Base-by-base conservation (phyloP, 441 rosid species). In the Caryocar brasiliense region DNA sequence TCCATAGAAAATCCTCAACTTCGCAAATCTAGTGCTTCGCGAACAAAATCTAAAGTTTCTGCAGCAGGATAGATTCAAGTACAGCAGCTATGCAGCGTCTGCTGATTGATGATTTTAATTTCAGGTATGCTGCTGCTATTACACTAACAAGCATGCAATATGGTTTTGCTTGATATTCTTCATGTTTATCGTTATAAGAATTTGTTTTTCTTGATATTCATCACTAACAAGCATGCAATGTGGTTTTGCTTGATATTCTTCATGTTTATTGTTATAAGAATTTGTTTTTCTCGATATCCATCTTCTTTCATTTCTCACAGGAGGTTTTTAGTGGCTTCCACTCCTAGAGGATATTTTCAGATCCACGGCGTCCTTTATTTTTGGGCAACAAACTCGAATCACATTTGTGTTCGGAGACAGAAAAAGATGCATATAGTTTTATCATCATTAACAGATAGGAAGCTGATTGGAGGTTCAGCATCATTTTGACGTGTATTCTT, bases 1-100 rank as follows among this genome's bases (percentile, higher is more conserved):
- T 88, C 97, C 0, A 85, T 92, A 39, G 95, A 92, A 66, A 88
- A 80, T 68, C 70, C 84, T 59, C 98, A 80, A 59, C 83, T 64
- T 37, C 86, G 80, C 57, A 82, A 74, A 66, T 10, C 64, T 45
- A 69, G 63, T 54, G 60, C 62, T 58, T 58, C 85, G 43, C 72
- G 82, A 69, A 72, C 39, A 7, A 92, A 82, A 61, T 63, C 79
- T 23, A 79, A 77, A 69, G 59, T 58, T 36, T 40, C 73, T 52
- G 62, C 52, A 28, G 27, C 65, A 7, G 75, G 73, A 41, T 73
- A 73, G 59, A 61, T 53, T 34, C 22, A 47, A 40, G 56, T 29
- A 33, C 34, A 22, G 53, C 52, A 68, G 55, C 23, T 44, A 28
- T 22, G 47, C 19, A 25, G 59, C 19, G 26, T 7, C 35, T 12